A percentile compares a stretch with the other conserved stretches of the same genome.
Conservation (phyloP, 1,284 basidiomycete genomes). For the Ceratobasidium sp. region DNA sequence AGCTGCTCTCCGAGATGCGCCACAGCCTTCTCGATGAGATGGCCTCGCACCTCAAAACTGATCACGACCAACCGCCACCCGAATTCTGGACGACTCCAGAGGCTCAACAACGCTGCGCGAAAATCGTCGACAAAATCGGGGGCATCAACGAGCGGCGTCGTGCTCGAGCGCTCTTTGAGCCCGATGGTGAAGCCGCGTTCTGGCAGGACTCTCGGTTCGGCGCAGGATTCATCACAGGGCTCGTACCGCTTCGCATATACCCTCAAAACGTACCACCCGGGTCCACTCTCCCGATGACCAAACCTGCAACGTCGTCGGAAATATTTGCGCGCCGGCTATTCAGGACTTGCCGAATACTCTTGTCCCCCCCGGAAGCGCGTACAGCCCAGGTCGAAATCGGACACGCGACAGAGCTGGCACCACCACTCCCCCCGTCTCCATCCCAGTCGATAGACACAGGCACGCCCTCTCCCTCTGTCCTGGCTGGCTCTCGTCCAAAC, state of each 20-base stretch:
- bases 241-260: conserved; percentile 64
- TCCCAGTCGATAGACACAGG: conserved; percentile 25
- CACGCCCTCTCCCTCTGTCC: conserved; percentile 26
- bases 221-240: conserved; percentile 56
- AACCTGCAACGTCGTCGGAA: conserved; percentile 12
- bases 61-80: conserved; percentile 47
- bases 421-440: background rate
- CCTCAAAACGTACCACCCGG: conserved; percentile 47
- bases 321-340: conserved; percentile 32
- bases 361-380: conserved; percentile 13
- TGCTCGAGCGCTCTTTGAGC: conserved; percentile 62
- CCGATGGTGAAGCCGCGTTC: conserved; percentile 54
- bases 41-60: conserved; percentile 47
- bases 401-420: conserved; percentile 33
- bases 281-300: conserved; percentile 45
- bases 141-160: conserved; percentile 67
- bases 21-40: conserved; percentile 64
- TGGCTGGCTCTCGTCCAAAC: conserved; percentile 52
- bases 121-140: conserved; percentile 75
- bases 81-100: conserved; percentile 81
- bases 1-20: conserved; percentile 74
- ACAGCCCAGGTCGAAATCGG: conserved; percentile 5
- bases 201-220: conserved; percentile 71
- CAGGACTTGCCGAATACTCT: conserved; percentile 21
- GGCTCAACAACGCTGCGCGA: conserved; percentile 69